Base-by-base conservation (phyloP, 2,329 filamentous ascomycete genomes). In the Aureobasidium sp. region DNA sequence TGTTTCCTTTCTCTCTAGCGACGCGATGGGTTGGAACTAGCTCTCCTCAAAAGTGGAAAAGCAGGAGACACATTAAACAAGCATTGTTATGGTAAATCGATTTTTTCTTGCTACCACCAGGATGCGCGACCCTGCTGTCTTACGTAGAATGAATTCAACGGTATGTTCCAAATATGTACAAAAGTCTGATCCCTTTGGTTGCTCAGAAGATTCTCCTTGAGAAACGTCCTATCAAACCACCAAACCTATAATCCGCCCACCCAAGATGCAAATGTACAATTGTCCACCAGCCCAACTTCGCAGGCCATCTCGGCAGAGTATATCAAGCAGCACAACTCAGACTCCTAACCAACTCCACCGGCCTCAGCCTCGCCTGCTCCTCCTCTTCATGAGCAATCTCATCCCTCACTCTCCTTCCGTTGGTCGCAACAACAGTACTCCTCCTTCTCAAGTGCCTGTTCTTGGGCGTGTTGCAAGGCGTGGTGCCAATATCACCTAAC, bases 291-390 rank as follows among this genome's bases (percentile, higher is more conserved):
- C 20, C 20, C 17, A 46, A 24, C 20, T 13, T 46, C 20, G n/a
- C 39, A 43, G n/a, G 20, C 9, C 10, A 8, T 20, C 13, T 26
- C 4, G 6, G 9, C 20, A 24, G 2, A 43, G n/a, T 17, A 43
- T 17, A 50, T 52, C 50, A 52, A 9, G 15, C 55, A 36, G n/a
- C 57, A 34, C 44, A 60, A 60, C 57, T 60, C 57, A 60, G n/a
- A 60, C 57, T 60, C 27, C 57, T 60, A 9, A 26, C 6, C 46
- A 60, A 24, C 44, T 51, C 44, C 27, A 60, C 46, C 6, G 57
- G 44, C 24, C 46, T 51, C 34, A 51, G 34, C 20, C 46, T 60
- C 34, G 36, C 46, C 36, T 60, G 57, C 4, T 26, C 17, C 4
- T 60, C 36, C 1, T 34, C 46, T 26, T 51, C 46, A 15, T 41